Percentiles rank a stretch among this genome's conserved stretches.
phyloP scores from a whole-genome alignment of 371 early-diverging fungal species.

The Apophysomyces elegans region DNA sequence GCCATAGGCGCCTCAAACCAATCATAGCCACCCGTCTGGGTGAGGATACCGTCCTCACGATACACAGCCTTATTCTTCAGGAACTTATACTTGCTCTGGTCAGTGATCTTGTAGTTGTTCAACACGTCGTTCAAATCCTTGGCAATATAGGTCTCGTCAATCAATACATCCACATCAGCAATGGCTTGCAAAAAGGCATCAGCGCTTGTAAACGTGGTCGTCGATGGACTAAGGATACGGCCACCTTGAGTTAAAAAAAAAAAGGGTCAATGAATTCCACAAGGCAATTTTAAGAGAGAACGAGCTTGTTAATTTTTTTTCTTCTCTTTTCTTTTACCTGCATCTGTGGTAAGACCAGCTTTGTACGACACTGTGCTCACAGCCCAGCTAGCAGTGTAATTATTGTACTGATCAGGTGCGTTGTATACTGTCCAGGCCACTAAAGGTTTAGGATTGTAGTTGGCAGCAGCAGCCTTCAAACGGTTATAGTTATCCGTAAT shows the following conservation, averaged over 20 bases:
- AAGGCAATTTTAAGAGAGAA: too few relatives aligned
- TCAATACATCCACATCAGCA: slow-evolving; percentile 67
- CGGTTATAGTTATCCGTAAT: slow-evolving; percentile 74
- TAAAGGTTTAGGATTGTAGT: slow-evolving; percentile 56
- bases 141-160: slow-evolving; percentile 72
- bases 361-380: slow-evolving; percentile 66
- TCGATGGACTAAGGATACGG: slow-evolving; percentile 33
- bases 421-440: slow-evolving; percentile 73
- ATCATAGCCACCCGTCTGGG: slow-evolving; percentile 61
- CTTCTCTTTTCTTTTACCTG: slow-evolving; percentile 44
- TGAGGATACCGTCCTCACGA: slow-evolving; percentile 72
- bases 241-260: slow-evolving; percentile 28
- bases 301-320: too few relatives aligned
- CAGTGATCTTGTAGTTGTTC: slow-evolving; percentile 55
- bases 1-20: slow-evolving; percentile 77
- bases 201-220: slow-evolving; percentile 40
- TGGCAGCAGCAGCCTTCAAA: slow-evolving; percentile 54
- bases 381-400: slow-evolving; percentile 70
- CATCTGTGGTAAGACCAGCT: slow-evolving; percentile 63
- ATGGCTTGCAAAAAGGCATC: slow-evolving; percentile 58
- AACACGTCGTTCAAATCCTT: slow-evolving; percentile 51
- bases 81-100: slow-evolving; percentile 61
- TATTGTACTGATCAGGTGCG: slow-evolving; percentile 67
- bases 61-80: slow-evolving; percentile 64
- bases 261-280: not conserved